These are phyloP conservation scores for Sonneratia caseolaris DNA, from an alignment of 345 rosid genomes.

Conservation along the genomic window DNA sequence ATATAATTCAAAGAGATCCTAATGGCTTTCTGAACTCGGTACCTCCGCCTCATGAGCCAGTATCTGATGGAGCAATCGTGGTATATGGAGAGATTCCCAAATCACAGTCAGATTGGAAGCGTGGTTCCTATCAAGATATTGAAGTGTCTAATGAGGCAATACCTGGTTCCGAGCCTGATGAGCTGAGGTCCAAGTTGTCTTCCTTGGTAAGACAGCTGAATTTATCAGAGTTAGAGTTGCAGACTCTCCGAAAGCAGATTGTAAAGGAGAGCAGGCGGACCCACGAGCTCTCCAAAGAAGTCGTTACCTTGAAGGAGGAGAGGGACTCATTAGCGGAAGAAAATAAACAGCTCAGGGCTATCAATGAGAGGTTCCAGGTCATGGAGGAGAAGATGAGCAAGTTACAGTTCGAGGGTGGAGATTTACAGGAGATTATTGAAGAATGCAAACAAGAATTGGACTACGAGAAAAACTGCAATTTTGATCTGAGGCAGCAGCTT, in stretches of 20 bases:
- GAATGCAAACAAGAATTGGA: constrained; percentile 66
- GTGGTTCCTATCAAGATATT: constrained; percentile 48
- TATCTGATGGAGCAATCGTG: constrained; percentile 20
- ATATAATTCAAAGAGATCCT: constrained; percentile 25
- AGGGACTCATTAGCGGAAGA: constrained; percentile 49
- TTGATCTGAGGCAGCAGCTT: constrained; percentile 61
- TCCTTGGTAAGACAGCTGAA: constrained; percentile 57
- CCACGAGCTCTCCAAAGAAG: constrained; percentile 67
- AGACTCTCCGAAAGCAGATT: constrained; percentile 70
- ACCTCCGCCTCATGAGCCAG: constrained; percentile 16
- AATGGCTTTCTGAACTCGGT: constrained; percentile 21
- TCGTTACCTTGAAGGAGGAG: constrained; percentile 54
- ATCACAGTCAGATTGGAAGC: constrained; percentile 54
- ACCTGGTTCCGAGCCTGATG: constrained; percentile 51
- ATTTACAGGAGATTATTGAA: constrained; percentile 48
- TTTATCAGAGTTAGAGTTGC: constrained; percentile 75
- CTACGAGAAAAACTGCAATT: constrained; percentile 58
- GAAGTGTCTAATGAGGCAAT: constrained; percentile 25
- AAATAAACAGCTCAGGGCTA: constrained; percentile 43
- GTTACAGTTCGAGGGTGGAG: constrained; percentile 46
- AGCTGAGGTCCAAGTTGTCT: constrained; percentile 51
- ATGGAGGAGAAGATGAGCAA: constrained; percentile 28
- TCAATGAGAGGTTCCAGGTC: constrained; percentile 32
- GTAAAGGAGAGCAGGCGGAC: constrained; percentile 78
- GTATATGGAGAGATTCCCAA: constrained; percentile 40